Conservation (phyloP, 2,329 filamentous ascomycete genomes). For the Ophiostoma ulmi region DNA sequence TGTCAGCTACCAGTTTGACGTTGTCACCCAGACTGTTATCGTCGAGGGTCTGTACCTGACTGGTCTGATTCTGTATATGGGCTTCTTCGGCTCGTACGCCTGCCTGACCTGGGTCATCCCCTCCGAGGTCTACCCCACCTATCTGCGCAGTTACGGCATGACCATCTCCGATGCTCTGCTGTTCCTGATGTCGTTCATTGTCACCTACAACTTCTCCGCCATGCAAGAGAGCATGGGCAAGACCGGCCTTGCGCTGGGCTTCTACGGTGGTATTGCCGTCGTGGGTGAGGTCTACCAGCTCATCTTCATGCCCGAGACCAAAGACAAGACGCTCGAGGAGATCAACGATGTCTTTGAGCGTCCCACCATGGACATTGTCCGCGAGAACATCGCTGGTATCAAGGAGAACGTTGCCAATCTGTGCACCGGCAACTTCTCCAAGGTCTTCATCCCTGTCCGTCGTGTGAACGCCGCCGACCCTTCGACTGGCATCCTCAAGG, state of each 20-base stretch:
- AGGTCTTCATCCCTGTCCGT: slow-evolving; percentile 9
- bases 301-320: slow-evolving; percentile 67
- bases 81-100: slow-evolving; percentile 62
- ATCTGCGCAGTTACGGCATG: slow-evolving; percentile 69
- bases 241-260: slow-evolving; percentile 62
- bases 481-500: background rate
- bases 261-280: slow-evolving; percentile 69
- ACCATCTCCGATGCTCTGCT: slow-evolving; percentile 62
- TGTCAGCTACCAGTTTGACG: slow-evolving; percentile 53
- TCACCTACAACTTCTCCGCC: slow-evolving; percentile 68
- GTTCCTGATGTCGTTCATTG: slow-evolving; percentile 66
- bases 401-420: slow-evolving; percentile 18
- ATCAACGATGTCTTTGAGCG: slow-evolving; percentile 50
- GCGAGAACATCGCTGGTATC: slow-evolving; percentile 19
- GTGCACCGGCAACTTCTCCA: slow-evolving; percentile 11
- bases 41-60: slow-evolving; percentile 59
- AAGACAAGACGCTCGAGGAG: slow-evolving; percentile 48
- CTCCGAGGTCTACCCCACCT: slow-evolving; percentile 66
- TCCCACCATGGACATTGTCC: slow-evolving; percentile 28
- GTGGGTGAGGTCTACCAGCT: slow-evolving; percentile 68
- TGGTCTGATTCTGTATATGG: slow-evolving; percentile 63
- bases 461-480: background rate
- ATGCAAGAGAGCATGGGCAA: slow-evolving; percentile 65
- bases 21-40: slow-evolving; percentile 41
- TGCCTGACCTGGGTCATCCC: slow-evolving; percentile 63